phyloP scores from a whole-genome alignment of 495 filamentous ascomycete genomes.

The Symbiotaphrina buchneri region DNA sequence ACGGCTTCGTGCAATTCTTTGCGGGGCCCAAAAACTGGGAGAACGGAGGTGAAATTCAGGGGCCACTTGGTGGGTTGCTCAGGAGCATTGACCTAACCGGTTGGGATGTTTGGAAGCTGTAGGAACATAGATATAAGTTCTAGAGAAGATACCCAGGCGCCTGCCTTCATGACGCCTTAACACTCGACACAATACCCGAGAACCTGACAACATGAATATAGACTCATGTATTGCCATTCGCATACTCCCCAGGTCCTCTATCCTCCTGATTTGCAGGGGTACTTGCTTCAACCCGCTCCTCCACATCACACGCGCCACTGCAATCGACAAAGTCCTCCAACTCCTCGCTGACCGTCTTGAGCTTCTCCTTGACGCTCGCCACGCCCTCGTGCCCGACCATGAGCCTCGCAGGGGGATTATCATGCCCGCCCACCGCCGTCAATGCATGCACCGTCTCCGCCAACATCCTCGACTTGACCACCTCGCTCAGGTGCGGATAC shows the following conservation, averaged over 20 bases:
- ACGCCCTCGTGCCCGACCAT: slow-evolving; percentile 87
- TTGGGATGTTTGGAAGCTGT: too few species aligned
- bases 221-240: background rate
- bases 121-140: too few species aligned
- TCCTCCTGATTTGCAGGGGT: slow-evolving; percentile 4
- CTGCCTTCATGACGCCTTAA: too few species aligned
- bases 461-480: slow-evolving; percentile 45
- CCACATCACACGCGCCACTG: slow-evolving; percentile 65
- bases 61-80: too few species aligned
- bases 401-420: slow-evolving; percentile 84
- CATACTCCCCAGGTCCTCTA: slow-evolving; percentile 4
- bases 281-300: slow-evolving; percentile 18
- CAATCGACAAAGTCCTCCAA: slow-evolving; percentile 88
- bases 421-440: slow-evolving; percentile 77
- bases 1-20: slow-evolving; percentile 92
- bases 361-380: slow-evolving; percentile 76
- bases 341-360: slow-evolving; percentile 91
- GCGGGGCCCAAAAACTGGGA: too few species aligned
- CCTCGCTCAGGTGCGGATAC: slow-evolving; percentile 43
- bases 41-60: too few species aligned
- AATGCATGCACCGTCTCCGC: slow-evolving; percentile 84
- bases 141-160: too few species aligned
- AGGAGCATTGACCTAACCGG: too few species aligned
- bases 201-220: background rate
- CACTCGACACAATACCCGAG: too few species aligned